Evolutionary conservation across 2,329 filamentous ascomycete genomes (phyloP).

Genomic region (Talaromyces atroroseus): DNA sequence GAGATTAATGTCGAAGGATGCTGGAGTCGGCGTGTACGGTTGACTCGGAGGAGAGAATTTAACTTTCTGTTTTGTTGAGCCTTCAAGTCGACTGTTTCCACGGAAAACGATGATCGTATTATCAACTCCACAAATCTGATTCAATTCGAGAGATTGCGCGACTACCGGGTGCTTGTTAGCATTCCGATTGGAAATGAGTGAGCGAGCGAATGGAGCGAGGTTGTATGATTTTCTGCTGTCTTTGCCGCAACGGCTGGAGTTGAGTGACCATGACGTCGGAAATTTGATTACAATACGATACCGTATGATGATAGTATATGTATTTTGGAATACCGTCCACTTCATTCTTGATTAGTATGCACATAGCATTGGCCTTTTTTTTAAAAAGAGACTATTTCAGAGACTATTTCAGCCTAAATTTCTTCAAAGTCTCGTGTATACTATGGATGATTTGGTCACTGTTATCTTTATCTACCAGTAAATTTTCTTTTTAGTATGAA

Average conservation of each 20-base stretch:
- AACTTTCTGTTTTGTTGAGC: too few species aligned
- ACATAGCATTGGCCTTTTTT: too few species aligned
- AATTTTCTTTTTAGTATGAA: too few species aligned
- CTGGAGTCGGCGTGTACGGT: not conserved
- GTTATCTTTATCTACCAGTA: too few species aligned
- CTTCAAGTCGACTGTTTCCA: too few species aligned
- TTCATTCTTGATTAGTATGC: too few species aligned
- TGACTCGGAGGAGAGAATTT: too few species aligned
- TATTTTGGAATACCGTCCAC: not conserved
- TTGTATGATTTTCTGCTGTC: not conserved
- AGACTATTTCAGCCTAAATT: too few species aligned
- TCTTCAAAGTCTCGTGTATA: too few species aligned
- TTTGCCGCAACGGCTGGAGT: not conserved
- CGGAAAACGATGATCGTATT: not conserved
- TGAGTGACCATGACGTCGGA: conserved; percentile 10
- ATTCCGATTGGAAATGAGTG: not conserved
- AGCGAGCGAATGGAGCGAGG: not conserved
- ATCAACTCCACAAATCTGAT: not conserved
- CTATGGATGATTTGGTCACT: too few species aligned
- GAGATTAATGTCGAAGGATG: not conserved
- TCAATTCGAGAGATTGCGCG: not conserved
- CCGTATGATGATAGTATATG: not conserved
- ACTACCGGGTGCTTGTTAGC: not conserved
- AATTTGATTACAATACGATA: not conserved
- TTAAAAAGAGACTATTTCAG: too few species aligned